Base-by-base conservation (phyloP, 106 monocot genomes). In the Acorus gramineus region DNA sequence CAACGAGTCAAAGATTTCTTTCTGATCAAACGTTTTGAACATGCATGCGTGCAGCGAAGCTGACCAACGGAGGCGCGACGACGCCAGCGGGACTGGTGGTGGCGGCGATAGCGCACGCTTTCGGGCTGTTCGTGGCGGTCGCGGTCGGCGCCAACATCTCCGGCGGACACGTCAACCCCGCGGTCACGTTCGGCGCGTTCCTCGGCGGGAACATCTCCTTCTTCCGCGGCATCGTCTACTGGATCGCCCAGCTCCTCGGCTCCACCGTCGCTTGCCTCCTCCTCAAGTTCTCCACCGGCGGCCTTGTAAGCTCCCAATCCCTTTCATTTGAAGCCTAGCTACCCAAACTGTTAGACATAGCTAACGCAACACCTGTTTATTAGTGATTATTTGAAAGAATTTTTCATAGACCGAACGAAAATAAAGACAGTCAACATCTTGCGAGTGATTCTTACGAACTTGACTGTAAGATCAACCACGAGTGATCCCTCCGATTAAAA, bases 101-200 rank as follows among this genome's bases (percentile, higher is more conserved):
- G 7, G 81, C 81, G 8, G 49, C 81, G 14, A 3, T 81, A 0
- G 67, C 73, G 1, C 81, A 81, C 73, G 77, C 52, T 50, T 81
- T 81, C 66, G 81, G 46, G 2, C 81, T 81, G 50, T 81, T 81
- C 69, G 81, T 70, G 2, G 77, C 81, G 8, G 81, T 81, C 3
- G 68, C 81, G 3, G 69, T 70, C 3, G 73, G 65, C 5, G 77
- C 77, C 14, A 81, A 81, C 77, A 81, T 81, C 81, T 81, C 81
- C 57, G 81, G 81, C 9, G 81, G 76, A 2, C 76, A 81, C 65
- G 81, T 81, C 4, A 81, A 81, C 69, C 81, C 81, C 2, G 81
- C 81, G n/a, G 81, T 81, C 14, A 81, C 81, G 5, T 81, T 81
- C 77, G 81, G 81, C 43, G 76, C 68, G 8, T 81, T 81, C 69